These are phyloP conservation scores for Phytophthora colocasiae DNA, from an alignment of 352 stramenopile species.

Conservation along the genomic window DNA sequence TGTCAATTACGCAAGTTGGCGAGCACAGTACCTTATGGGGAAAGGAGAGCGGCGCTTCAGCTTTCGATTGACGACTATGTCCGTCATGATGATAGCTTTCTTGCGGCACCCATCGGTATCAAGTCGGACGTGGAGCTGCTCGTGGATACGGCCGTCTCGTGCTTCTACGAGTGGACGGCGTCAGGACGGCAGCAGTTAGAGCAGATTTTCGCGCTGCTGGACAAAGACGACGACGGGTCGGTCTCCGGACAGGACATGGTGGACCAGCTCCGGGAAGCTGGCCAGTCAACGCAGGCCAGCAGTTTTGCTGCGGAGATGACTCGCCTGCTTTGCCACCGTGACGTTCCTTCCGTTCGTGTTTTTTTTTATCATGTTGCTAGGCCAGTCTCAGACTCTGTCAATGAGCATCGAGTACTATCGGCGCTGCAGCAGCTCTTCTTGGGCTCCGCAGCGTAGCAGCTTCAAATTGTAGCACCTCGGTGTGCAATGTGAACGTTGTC, in stretches of 20 bases:
- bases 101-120: conserved; percentile 46
- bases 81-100: conserved; percentile 31
- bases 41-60: conserved; percentile 2
- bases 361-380: conserved; percentile 65
- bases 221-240: conserved; percentile 58
- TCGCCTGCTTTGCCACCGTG: conserved; percentile 50
- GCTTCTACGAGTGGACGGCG: conserved; percentile 52
- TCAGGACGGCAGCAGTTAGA: conserved; percentile 41
- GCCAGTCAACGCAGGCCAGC: conserved; percentile 39
- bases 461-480: background rate
- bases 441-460: conserved; percentile 9
- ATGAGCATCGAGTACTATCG: conserved; percentile 45
- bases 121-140: conserved; percentile 68
- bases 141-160: conserved; percentile 51
- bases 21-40: conserved; percentile 1
- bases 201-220: conserved; percentile 51
- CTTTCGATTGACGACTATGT: conserved; percentile 56
- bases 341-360: conserved; percentile 56
- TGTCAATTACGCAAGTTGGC: conserved; percentile 47
- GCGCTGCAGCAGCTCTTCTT: conserved; percentile 55
- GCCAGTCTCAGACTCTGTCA: conserved; percentile 48
- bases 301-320: conserved; percentile 52
- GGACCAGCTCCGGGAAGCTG: conserved; percentile 45
- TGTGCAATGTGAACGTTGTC: conserved; percentile 19
- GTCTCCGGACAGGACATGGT: conserved; percentile 55